Evolutionary conservation across 352 stramenopile species (phyloP).

Genomic region (Elongisporangium undulatum): DNA sequence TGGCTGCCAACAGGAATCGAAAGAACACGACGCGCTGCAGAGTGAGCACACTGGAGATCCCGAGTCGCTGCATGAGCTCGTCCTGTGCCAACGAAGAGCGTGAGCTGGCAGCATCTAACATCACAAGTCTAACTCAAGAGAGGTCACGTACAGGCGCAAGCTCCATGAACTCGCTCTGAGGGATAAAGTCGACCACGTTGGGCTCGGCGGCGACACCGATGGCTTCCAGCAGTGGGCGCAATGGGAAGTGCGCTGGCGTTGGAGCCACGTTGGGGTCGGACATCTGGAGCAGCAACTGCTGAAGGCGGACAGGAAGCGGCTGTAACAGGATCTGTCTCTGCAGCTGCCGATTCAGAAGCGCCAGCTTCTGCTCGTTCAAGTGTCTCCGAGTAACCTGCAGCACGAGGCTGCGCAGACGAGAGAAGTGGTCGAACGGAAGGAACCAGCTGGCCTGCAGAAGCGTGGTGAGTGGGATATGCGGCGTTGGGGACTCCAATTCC

Average conservation of each 20-base stretch:
- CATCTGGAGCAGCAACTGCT: conserved; percentile 35
- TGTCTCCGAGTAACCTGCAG: conserved; percentile 55
- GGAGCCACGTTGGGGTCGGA: conserved; percentile 5
- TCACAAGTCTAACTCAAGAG: not conserved
- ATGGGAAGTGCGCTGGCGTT: not conserved
- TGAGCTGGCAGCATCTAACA: not conserved
- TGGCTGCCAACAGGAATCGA: conserved; percentile 36
- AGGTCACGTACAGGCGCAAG: conserved; percentile 28
- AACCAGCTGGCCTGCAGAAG: conserved; percentile 59
- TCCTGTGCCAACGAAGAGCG: conserved; percentile 16
- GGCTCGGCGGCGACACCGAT: conserved; percentile 3
- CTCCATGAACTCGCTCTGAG: conserved; percentile 15
- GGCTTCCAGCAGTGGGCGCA: not conserved
- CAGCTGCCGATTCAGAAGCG: conserved; percentile 37
- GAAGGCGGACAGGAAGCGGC: conserved; percentile 30
- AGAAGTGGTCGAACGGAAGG: conserved; percentile 50
- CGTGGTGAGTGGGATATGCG: conserved; percentile 15
- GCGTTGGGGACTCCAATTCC: not conserved
- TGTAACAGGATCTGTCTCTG: conserved; percentile 43
- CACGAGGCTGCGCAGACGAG: conserved; percentile 33
- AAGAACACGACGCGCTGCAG: conserved; percentile 59
- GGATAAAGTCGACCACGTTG: not conserved
- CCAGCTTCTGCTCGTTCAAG: conserved; percentile 47
- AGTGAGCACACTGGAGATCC: conserved; percentile 30
- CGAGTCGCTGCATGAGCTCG: conserved; percentile 8